These are phyloP conservation scores for Dittrichia graveolens DNA, from an alignment of 129 eudicot genomes.

Conservation along the genomic window DNA sequence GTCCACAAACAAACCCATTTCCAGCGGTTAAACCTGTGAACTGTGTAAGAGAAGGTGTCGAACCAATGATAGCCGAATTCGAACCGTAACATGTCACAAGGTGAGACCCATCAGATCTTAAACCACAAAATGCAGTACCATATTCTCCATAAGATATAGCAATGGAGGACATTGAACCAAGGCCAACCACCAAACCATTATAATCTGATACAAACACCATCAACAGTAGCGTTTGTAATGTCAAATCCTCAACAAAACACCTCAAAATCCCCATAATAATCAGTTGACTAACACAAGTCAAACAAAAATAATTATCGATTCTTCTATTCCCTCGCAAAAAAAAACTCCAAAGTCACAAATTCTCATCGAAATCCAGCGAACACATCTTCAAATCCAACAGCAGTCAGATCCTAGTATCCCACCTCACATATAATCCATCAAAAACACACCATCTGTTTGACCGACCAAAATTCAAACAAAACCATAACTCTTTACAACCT, in stretches of 20 bases:
- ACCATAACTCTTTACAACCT: slow-evolving; percentile 7
- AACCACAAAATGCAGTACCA: slow-evolving; percentile 90
- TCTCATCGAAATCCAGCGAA: slow-evolving; percentile 1
- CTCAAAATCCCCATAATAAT: slow-evolving; percentile 40
- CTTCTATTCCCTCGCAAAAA: not conserved
- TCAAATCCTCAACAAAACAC: slow-evolving; percentile 34
- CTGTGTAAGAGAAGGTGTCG: slow-evolving; percentile 54
- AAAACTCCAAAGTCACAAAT: slow-evolving; percentile 10
- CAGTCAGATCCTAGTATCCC: not conserved
- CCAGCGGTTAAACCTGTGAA: slow-evolving; percentile 80
- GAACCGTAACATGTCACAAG: slow-evolving; percentile 80
- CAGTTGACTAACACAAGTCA: slow-evolving; percentile 22
- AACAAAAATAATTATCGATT: slow-evolving; percentile 14
- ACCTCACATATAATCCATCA: slow-evolving; percentile 6
- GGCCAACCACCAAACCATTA: slow-evolving; percentile 45
- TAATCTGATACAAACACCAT: slow-evolving; percentile 45
- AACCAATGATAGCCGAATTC: slow-evolving; percentile 56
- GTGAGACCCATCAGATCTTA: slow-evolving; percentile 91
- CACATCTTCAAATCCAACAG: slow-evolving; percentile 17
- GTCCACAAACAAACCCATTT: slow-evolving; percentile 92
- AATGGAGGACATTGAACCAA: slow-evolving; percentile 93
- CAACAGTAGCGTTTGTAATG: slow-evolving; percentile 34
- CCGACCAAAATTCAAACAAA: slow-evolving; percentile 26
- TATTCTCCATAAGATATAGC: slow-evolving; percentile 89
- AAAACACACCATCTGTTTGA: slow-evolving; percentile 9